A percentile compares a stretch with the other conserved stretches of the same genome.
These are phyloP conservation scores for Chlorella sp. DNA, from an alignment of 139 green algal genomes.

Conservation along the genomic window DNA sequence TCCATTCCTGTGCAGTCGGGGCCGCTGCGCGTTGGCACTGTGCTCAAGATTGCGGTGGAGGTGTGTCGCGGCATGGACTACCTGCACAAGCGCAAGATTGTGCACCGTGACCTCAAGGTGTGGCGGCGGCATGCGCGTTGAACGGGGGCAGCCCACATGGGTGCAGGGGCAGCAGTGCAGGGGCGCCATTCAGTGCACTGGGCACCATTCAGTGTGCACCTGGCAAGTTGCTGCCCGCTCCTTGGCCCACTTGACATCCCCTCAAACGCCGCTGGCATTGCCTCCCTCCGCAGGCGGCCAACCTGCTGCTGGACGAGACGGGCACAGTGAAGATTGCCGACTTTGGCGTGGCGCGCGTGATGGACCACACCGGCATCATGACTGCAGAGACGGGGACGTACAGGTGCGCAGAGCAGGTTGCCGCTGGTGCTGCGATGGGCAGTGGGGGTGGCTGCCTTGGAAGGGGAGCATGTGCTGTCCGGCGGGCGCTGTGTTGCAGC, in stretches of 20 bases:
- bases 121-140: no score
- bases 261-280: not conserved
- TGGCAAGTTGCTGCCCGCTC: not conserved
- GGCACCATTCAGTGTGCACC: not conserved
- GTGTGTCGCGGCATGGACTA: conserved; percentile 99
- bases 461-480: not conserved
- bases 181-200: not conserved
- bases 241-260: not conserved
- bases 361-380: conserved; percentile 91
- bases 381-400: conserved; percentile 99
- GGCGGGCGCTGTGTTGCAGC: no score
- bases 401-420: conserved; percentile 51
- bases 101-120: conserved; percentile 86
- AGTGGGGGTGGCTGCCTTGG: not conserved
- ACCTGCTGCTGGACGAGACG: conserved; percentile 98
- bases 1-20: conserved; percentile 50
- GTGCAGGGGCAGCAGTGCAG: not conserved
- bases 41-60: conserved; percentile 89
- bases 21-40: conserved; percentile 64
- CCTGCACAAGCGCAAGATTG: conserved; percentile 98
- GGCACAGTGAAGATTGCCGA: conserved; percentile 94
- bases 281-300: conserved; percentile 85
- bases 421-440: not conserved
- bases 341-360: conserved; percentile 96
- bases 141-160: not conserved